Percentiles rank a stretch among this genome's conserved stretches.
Evolutionary conservation across 2,329 filamentous ascomycete species (phyloP).

Genomic region (Fusarium mundagurra): DNA sequence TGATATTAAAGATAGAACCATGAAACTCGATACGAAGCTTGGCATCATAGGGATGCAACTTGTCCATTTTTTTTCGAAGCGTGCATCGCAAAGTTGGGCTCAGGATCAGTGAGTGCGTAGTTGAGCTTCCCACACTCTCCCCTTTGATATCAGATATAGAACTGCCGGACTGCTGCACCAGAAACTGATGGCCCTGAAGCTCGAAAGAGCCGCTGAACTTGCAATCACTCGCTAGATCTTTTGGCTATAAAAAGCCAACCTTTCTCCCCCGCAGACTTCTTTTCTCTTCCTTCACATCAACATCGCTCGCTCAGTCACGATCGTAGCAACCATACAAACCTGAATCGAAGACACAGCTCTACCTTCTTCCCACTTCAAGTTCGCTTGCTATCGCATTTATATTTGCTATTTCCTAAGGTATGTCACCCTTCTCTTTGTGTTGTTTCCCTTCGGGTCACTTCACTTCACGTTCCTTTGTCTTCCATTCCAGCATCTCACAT

Average conservation of each 20-base stretch:
- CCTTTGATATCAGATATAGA: not conserved
- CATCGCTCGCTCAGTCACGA: not conserved
- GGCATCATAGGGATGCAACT: not conserved
- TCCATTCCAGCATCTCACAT: not conserved
- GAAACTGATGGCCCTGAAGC: not conserved
- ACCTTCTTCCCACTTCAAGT: too few relatives aligned
- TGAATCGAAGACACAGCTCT: too few relatives aligned
- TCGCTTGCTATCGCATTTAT: not conserved
- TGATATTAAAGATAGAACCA: not conserved
- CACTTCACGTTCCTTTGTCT: not conserved
- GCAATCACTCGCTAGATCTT: not conserved
- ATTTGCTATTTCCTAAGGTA: not conserved
- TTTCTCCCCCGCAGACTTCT: not conserved
- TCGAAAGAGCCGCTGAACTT: not conserved
- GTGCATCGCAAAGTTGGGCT: not conserved
- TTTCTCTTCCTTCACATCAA: constrained; percentile 1
- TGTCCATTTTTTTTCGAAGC: not conserved
- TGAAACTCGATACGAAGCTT: not conserved
- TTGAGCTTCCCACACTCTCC: not conserved
- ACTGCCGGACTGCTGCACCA: not conserved
- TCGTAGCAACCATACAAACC: too few relatives aligned
- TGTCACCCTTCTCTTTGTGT: not conserved
- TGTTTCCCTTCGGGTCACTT: not conserved
- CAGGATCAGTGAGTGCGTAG: not conserved
- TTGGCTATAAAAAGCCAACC: constrained; percentile 8